These are phyloP conservation scores for Carex parvula DNA, from an alignment of 176 grass and related monocot species.

Conservation along the genomic window DNA sequence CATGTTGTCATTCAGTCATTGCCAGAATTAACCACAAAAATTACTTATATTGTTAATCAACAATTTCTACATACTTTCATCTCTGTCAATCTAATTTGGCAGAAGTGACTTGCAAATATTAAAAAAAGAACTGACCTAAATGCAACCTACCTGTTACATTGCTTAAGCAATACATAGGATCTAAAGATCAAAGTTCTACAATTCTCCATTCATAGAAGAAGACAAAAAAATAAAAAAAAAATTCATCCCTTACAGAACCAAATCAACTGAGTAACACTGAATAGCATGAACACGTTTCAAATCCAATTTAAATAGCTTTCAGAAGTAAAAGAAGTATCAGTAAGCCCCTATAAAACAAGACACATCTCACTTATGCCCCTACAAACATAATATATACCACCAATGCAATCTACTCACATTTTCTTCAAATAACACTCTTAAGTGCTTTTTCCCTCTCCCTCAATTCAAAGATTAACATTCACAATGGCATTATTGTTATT, in stretches of 20 bases:
- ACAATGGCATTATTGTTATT: not conserved
- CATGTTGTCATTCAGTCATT: not conserved
- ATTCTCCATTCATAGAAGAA: not conserved
- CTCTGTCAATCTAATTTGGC: not conserved
- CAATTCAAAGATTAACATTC: not conserved
- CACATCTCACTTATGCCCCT: not conserved
- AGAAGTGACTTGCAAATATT: not conserved
- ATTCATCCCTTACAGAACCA: not conserved
- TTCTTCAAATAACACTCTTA: conserved; percentile 7
- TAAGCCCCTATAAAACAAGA: not conserved
- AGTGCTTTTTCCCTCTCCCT: not conserved
- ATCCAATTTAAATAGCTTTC: not conserved
- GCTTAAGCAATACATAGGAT: not conserved
- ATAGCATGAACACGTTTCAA: not conserved
- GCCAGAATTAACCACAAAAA: not conserved
- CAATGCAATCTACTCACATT: not conserved
- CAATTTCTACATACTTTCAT: not conserved
- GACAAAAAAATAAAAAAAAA: not conserved
- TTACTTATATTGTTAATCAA: no score
- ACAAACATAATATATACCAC: not conserved
- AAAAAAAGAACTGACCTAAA: not conserved
- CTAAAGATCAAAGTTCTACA: not conserved
- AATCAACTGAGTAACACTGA: not conserved
- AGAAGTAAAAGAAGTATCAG: not conserved
- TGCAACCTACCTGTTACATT: not conserved